Base-by-base conservation (phyloP, 805 yeast genomes). In the Brettanomyces nanus region DNA sequence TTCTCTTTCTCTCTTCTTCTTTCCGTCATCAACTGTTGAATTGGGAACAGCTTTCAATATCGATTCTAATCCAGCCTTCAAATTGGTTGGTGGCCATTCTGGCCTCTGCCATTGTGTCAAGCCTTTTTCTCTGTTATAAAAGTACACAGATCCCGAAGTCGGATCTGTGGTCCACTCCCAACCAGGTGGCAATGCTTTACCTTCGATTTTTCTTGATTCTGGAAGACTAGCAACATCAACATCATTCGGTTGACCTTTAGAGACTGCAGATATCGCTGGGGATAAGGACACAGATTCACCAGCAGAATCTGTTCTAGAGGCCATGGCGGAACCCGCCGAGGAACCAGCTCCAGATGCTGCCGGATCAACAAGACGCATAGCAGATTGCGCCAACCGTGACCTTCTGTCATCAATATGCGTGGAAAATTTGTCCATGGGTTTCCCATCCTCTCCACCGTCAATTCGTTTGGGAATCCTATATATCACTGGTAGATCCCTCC, bases 401-500 rank as follows among this genome's bases (percentile, higher is more conserved):
- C 60, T 42, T 39, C 59, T 45, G 14, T 49, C 58, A 41, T 52
- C 54, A 9, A 51, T 25, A 18, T 41, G 38, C 3, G 42, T 19
- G 19, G 43, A 19, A n/a, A 28, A 23, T 10, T 35, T 43, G 1
- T 31, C 15, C 6, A 32, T 31, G n/a, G n/a, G n/a, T n/a, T n/a
- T n/a, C n/a, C n/a, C n/a, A n/a, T n/a, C n/a, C 3, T 26, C 45
- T 20, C 36, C 62, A 11, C 20, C 5, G 31, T 70, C 54, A 6
- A 36, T 60, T 28, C 68, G 69, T 48, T 89, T 80, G 1, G 94
- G 89, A 36, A 90, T 89, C 32, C 92, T 72, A 53, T 80, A 84
- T n/a, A 87, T 89, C 73, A 85, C 76, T 53, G 82, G 80, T 42
- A 85, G 71, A 19, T 63, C 63, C 32, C 78, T 65, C 97, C 97